phyloP scores from a whole-genome alignment of 2,329 filamentous ascomycete genomes.

The Falciphora oryzae region DNA sequence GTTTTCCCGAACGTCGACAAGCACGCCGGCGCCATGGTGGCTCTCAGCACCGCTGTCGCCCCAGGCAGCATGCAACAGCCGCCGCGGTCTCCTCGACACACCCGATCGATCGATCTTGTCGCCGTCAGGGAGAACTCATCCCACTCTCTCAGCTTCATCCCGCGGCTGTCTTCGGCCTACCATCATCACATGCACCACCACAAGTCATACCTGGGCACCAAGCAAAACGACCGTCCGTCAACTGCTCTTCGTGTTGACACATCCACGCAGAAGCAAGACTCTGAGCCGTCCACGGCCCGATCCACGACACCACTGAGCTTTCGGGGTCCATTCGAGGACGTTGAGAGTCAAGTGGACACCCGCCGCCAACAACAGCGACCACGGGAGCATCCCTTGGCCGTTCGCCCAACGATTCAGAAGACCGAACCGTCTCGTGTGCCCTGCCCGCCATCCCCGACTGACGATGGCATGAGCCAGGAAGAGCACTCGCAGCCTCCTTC shows the following conservation, averaged over 20 bases:
- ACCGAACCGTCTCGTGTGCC: slow-evolving; percentile 26
- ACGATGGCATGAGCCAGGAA: slow-evolving; percentile 22
- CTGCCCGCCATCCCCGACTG: slow-evolving; percentile 42
- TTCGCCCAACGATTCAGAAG: slow-evolving; percentile 14
- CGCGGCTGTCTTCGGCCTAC: slow-evolving; percentile 27
- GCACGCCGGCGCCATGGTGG: slow-evolving; percentile 58
- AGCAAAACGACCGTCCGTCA: slow-evolving; percentile 40
- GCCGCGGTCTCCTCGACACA: slow-evolving; percentile 40
- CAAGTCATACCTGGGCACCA: slow-evolving; percentile 38
- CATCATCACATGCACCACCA: slow-evolving; percentile 36
- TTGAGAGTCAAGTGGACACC: not conserved
- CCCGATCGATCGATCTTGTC: slow-evolving; percentile 37
- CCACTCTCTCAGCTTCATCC: slow-evolving; percentile 21
- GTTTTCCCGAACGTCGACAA: slow-evolving; percentile 55
- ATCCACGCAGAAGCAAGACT: not conserved
- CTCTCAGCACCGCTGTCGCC: slow-evolving; percentile 55
- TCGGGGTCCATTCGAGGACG: not conserved
- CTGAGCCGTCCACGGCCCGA: not conserved
- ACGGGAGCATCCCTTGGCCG: slow-evolving; percentile 20
- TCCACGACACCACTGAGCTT: not conserved
- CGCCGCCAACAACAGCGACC: not conserved
- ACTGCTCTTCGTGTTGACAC: slow-evolving; percentile 40
- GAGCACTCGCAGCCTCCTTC: slow-evolving; percentile 25
- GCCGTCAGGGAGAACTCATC: slow-evolving; percentile 11
- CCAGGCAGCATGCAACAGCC: slow-evolving; percentile 50